Evolutionary conservation across 805 yeast species (phyloP).

Genomic region (Brettanomyces custersianus): DNA sequence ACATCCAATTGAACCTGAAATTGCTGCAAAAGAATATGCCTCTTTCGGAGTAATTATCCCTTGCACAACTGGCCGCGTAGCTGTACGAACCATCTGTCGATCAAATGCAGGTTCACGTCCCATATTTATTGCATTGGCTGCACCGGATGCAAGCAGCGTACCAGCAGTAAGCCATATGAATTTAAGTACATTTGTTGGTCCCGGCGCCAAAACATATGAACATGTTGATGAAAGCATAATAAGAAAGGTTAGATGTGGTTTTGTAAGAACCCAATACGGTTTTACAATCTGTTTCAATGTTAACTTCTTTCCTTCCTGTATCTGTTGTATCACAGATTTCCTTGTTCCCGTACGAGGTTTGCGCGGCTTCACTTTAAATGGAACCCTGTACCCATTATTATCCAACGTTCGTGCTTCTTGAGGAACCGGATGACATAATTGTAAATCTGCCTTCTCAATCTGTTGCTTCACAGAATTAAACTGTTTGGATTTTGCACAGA

Average conservation of each 20-base stretch:
- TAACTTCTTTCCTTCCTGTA: constrained; percentile 17
- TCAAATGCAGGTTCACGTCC: constrained; percentile 93
- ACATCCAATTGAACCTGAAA: constrained; percentile 65
- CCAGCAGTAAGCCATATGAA: constrained; percentile 72
- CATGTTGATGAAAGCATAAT: constrained; percentile 90
- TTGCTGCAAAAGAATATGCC: constrained; percentile 74
- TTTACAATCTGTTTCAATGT: constrained; percentile 33
- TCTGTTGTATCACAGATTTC: constrained; percentile 16
- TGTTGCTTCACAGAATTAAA: no score
- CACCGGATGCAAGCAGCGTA: constrained; percentile 79
- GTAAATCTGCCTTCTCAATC: background rate
- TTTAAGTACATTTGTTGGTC: constrained; percentile 62
- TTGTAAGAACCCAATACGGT: constrained; percentile 75
- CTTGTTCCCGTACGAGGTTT: constrained; percentile 8
- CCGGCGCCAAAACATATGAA: constrained; percentile 87
- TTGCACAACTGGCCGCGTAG: constrained; percentile 81
- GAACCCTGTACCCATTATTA: constrained; percentile 25
- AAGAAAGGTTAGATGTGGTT: constrained; percentile 79
- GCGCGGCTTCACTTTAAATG: constrained; percentile 49
- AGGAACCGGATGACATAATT: constrained; percentile 29
- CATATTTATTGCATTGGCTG: constrained; percentile 97
- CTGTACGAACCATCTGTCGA: constrained; percentile 77
- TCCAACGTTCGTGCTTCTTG: background rate
- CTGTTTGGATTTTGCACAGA: no score
- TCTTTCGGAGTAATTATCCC: constrained; percentile 68